phyloP scores from a whole-genome alignment of 2,329 filamentous ascomycete species.

The Rachicladosporium sp. region DNA sequence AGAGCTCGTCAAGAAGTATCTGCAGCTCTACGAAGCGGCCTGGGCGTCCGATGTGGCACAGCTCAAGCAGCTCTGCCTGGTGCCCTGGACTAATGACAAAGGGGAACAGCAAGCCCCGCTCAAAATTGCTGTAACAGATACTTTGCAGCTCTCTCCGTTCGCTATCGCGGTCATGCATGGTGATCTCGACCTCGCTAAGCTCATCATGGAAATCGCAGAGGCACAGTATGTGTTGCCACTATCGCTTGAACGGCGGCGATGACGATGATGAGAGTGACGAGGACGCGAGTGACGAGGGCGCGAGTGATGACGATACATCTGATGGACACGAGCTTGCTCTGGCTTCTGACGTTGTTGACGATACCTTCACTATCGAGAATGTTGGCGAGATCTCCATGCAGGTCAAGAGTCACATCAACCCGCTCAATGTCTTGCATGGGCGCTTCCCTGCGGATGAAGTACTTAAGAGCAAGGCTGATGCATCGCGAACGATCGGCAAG shows the following conservation, averaged over 20 bases:
- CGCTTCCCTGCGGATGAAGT: slow-evolving; percentile 3
- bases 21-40: slow-evolving; percentile 59
- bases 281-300: slow-evolving; percentile 4
- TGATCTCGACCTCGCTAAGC: slow-evolving; percentile 50
- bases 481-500: too few relatives aligned
- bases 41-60: slow-evolving; percentile 57
- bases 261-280: slow-evolving; percentile 15
- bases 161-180: slow-evolving; percentile 55
- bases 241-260: slow-evolving; percentile 5
- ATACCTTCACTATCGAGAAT: slow-evolving; percentile 65
- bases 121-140: slow-evolving; percentile 49
- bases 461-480: too few relatives aligned
- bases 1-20: slow-evolving; percentile 45
- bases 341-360: slow-evolving; percentile 44
- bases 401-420: slow-evolving; percentile 51
- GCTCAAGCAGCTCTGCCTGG: slow-evolving; percentile 53
- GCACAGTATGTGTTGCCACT: slow-evolving; percentile 50
- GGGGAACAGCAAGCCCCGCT: slow-evolving; percentile 47
- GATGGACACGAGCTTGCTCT: slow-evolving; percentile 25
- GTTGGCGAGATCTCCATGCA: slow-evolving; percentile 57
- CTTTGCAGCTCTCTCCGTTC: slow-evolving; percentile 45
- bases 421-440: slow-evolving; percentile 41
- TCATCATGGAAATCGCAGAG: slow-evolving; percentile 56
- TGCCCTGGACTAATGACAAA: slow-evolving; percentile 38
- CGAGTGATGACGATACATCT: slow-evolving; percentile 15